Percentiles rank a stretch among this genome's conserved stretches.
These are phyloP conservation scores for Jatropha podagrica DNA, from an alignment of 441 rosid species.

Conservation along the genomic window DNA sequence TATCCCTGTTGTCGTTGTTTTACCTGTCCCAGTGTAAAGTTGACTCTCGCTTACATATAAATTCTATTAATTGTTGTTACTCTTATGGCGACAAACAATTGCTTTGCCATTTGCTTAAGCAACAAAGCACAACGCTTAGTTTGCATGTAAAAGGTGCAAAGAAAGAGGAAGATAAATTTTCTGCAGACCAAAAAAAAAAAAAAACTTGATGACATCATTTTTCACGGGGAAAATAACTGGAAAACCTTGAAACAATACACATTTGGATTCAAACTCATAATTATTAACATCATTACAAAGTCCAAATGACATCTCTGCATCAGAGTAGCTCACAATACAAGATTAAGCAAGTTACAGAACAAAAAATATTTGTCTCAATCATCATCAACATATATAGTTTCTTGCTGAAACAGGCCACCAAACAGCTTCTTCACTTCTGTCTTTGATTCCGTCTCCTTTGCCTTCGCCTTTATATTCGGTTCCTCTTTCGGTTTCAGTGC, in stretches of 20 bases:
- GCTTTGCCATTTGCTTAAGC: background rate
- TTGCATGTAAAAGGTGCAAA: too few species aligned
- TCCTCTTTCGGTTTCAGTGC: slow-evolving; percentile 31
- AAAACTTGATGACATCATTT: too few species aligned
- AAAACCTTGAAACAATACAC: too few species aligned
- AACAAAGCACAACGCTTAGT: too few species aligned
- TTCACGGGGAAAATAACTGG: too few species aligned
- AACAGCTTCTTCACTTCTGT: slow-evolving; percentile 71
- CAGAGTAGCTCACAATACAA: background rate
- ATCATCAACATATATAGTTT: slow-evolving; percentile 84
- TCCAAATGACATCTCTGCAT: slow-evolving; percentile 3
- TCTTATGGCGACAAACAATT: background rate
- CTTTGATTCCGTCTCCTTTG: slow-evolving; percentile 37
- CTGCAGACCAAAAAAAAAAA: too few species aligned
- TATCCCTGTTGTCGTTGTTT: background rate
- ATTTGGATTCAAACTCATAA: background rate
- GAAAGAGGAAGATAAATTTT: too few species aligned
- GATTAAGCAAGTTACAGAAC: background rate
- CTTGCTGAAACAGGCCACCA: slow-evolving; percentile 90
- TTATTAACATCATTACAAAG: background rate
- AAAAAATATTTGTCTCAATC: slow-evolving; percentile 39
- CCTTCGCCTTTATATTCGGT: slow-evolving; percentile 39
- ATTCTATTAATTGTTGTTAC: background rate
- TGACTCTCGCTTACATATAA: background rate
- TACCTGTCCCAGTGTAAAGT: background rate